Conservation (phyloP, 2,329 filamentous ascomycete genomes). For the Cercospora sp. region DNA sequence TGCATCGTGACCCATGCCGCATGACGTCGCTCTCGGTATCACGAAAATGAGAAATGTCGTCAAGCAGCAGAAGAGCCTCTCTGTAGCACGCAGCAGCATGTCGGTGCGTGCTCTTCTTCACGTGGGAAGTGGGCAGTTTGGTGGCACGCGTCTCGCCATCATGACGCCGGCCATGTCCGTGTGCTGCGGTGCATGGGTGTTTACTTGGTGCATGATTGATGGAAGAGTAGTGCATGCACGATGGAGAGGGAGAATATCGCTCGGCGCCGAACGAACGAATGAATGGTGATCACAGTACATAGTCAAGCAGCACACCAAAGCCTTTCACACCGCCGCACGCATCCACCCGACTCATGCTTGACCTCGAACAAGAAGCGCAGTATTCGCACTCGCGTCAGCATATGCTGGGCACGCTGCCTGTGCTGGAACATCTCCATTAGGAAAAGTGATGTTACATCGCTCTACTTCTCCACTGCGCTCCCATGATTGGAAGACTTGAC, state of each 20-base stretch:
- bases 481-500: background rate
- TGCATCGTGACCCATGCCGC: background rate
- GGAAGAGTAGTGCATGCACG: background rate
- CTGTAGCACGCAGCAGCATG: background rate
- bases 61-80: background rate
- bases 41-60: background rate
- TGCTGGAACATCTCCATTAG: conserved; percentile 3
- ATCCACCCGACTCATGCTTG: background rate
- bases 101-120: background rate
- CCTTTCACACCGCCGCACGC: background rate
- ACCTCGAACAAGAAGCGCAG: background rate
- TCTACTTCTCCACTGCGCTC: background rate
- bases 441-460: conserved; percentile 15
- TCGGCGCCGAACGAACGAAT: background rate
- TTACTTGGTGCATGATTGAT: background rate
- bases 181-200: background rate
- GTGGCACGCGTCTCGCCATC: background rate
- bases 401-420: background rate
- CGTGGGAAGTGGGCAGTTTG: background rate
- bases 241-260: background rate
- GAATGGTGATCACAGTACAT: background rate
- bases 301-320: background rate
- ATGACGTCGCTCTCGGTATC: background rate
- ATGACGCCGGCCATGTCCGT: background rate
- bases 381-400: background rate